A percentile compares a stretch with the other conserved stretches of the same genome.
phyloP scores from a whole-genome alignment of 2,329 filamentous ascomycete genomes.

The Diaporthe sp. region DNA sequence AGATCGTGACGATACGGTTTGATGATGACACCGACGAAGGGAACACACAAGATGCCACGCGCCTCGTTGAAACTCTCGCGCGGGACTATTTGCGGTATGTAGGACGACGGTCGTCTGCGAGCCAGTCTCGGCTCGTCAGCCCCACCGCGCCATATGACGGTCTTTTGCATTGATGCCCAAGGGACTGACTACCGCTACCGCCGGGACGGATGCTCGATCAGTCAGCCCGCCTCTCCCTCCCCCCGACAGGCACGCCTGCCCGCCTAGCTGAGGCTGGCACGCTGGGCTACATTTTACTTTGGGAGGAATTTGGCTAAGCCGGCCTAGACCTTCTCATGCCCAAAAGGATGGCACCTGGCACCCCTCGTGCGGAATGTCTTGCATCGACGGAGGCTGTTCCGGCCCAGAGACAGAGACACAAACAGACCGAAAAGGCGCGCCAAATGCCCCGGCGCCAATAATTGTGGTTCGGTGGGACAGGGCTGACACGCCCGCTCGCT shows the following conservation, averaged over 20 bases:
- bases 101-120: conserved; percentile 6
- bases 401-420: conserved; percentile 2
- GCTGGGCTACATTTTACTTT: neutral
- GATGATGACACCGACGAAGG: neutral
- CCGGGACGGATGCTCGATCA: conserved; percentile 16
- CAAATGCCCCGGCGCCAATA: conserved; percentile 13
- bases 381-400: conserved; percentile 21
- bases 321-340: neutral
- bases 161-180: conserved; percentile 36
- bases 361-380: conserved; percentile 21
- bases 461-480: conserved; percentile 9
- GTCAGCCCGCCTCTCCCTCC: neutral
- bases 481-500: conserved; percentile 27
- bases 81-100: conserved; percentile 10
- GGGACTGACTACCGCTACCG: conserved; percentile 25
- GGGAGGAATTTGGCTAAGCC: neutral
- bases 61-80: neutral
- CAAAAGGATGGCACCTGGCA: conserved; percentile 13
- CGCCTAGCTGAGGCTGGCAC: conserved; percentile 1
- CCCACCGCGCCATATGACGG: conserved; percentile 31
- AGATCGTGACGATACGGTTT: neutral
- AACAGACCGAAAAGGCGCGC: conserved; percentile 2
- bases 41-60: neutral
- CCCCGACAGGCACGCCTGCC: conserved; percentile 8
- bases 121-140: conserved; percentile 31